phyloP scores from a whole-genome alignment of 2,329 filamentous ascomycete genomes.

The Botryotinia globosa region DNA sequence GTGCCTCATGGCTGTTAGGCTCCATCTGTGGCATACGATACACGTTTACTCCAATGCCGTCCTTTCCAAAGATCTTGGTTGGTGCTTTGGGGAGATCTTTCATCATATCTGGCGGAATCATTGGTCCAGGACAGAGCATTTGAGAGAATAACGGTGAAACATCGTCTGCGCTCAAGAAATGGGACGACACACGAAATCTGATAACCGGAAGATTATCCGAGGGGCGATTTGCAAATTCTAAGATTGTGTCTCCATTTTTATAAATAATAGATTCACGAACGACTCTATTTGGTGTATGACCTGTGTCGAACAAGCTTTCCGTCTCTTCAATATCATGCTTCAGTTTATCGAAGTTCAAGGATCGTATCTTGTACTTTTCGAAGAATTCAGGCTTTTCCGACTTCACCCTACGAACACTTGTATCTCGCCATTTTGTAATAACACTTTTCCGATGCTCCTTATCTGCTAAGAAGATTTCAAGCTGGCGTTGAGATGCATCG shows the following conservation, averaged over 20 bases:
- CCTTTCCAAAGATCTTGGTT: slow-evolving; percentile 42
- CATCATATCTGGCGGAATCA: slow-evolving; percentile 26
- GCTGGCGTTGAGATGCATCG: slow-evolving; percentile 44
- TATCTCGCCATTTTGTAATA: slow-evolving; percentile 48
- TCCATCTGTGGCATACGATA: slow-evolving; percentile 55
- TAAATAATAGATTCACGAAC: slow-evolving; percentile 47
- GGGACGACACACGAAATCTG: slow-evolving; percentile 52
- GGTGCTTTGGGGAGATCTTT: slow-evolving; percentile 34
- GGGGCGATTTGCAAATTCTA: slow-evolving; percentile 50
- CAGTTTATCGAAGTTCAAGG: slow-evolving; percentile 47
- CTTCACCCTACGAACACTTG: slow-evolving; percentile 44
- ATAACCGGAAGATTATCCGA: slow-evolving; percentile 42
- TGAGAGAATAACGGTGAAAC: slow-evolving; percentile 52
- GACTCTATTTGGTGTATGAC: slow-evolving; percentile 42
- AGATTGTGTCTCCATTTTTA: slow-evolving; percentile 47
- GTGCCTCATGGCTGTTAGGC: slow-evolving; percentile 42
- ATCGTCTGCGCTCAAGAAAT: slow-evolving; percentile 46
- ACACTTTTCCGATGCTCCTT: slow-evolving; percentile 44
- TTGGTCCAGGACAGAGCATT: slow-evolving; percentile 42
- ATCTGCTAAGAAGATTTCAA: slow-evolving; percentile 45
- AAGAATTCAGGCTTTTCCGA: slow-evolving; percentile 47
- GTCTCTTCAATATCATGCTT: slow-evolving; percentile 44
- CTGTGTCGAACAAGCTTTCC: slow-evolving; percentile 44
- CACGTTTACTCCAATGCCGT: slow-evolving; percentile 46
- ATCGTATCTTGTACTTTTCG: slow-evolving; percentile 47